Evolutionary conservation across 75 land plant species (phyloP).

Genomic region (Pinus taeda): DNA sequence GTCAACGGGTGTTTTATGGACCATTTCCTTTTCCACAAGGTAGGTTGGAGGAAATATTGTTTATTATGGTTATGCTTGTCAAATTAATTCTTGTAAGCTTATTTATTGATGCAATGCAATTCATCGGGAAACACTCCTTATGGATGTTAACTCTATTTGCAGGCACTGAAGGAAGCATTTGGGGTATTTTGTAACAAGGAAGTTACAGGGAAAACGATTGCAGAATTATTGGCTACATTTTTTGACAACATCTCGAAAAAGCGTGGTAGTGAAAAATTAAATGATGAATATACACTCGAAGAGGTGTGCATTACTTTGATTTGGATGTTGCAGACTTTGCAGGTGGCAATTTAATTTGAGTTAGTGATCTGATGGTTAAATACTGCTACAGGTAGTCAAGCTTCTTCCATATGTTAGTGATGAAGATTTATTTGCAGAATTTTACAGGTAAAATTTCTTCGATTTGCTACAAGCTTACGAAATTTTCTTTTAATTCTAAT

Average conservation of each 20-base stretch:
- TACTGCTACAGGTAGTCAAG: conserved; percentile 76
- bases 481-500: too few species aligned
- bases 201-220: conserved; percentile 92
- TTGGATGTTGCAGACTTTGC: not conserved
- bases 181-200: conserved; percentile 95
- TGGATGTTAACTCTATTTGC: not conserved
- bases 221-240: conserved; percentile 89
- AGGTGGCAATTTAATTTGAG: not conserved
- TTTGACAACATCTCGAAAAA: conserved; percentile 94
- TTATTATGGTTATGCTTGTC: not conserved
- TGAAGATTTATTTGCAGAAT: conserved; percentile 96
- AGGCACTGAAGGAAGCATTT: conserved; percentile 98
- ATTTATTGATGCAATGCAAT: not conserved
- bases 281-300: conserved; percentile 96
- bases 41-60: conserved; percentile 16
- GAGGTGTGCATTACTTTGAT: conserved; percentile 48
- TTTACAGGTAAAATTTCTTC: conserved; percentile 59
- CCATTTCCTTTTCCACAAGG: conserved; percentile 96
- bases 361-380: not conserved
- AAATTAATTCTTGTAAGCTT: not conserved
- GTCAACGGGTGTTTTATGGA: conserved; percentile 86
- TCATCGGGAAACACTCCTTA: not conserved
- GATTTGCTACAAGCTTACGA: too few species aligned
- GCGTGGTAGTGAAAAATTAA: conserved; percentile 97
- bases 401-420: conserved; percentile 95